phyloP scores from a whole-genome alignment of 208 protist species.

The Crithidia mellificae region DNA sequence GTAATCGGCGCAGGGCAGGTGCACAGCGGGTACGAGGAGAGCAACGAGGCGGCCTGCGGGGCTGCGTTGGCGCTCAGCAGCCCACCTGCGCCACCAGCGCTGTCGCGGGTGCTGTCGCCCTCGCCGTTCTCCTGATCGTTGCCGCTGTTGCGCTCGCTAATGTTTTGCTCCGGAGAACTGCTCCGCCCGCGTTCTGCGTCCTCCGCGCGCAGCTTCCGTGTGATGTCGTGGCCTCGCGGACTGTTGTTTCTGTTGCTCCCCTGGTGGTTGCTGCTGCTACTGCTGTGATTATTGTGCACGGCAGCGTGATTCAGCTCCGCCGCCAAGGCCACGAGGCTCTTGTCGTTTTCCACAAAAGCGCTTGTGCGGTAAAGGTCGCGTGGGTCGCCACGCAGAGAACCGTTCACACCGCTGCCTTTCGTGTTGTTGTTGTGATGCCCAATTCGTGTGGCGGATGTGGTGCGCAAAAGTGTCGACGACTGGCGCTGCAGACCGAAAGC shows the following conservation, averaged over 20 bases:
- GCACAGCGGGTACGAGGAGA: constrained; percentile 32
- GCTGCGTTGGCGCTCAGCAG: neutral
- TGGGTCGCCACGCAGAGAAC: neutral
- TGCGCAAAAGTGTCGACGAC: neutral
- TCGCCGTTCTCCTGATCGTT: too few species aligned
- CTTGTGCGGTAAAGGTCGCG: constrained; percentile 14
- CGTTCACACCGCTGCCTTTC: neutral
- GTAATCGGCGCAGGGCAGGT: constrained; percentile 10
- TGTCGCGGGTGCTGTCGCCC: too few species aligned
- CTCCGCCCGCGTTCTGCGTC: too few species aligned
- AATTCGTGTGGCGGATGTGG: neutral
- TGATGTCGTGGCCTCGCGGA: too few species aligned
- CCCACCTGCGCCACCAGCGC: too few species aligned
- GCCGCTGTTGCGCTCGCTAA: too few species aligned
- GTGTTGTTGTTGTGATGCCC: neutral
- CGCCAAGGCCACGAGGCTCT: constrained; percentile 8
- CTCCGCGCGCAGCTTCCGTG: too few species aligned
- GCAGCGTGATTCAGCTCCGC: constrained; percentile 14
- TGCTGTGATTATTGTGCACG: neutral
- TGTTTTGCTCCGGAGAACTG: too few species aligned
- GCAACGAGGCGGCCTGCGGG: constrained; percentile 11
- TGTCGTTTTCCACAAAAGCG: constrained; percentile 10
- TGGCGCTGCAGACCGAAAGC: neutral
- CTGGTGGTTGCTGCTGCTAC: neutral
- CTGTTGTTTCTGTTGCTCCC: neutral